A percentile compares a stretch with the other conserved stretches of the same genome.
Conservation (phyloP, 108 stramenopile species). For the Cyclotella cryptica region DNA sequence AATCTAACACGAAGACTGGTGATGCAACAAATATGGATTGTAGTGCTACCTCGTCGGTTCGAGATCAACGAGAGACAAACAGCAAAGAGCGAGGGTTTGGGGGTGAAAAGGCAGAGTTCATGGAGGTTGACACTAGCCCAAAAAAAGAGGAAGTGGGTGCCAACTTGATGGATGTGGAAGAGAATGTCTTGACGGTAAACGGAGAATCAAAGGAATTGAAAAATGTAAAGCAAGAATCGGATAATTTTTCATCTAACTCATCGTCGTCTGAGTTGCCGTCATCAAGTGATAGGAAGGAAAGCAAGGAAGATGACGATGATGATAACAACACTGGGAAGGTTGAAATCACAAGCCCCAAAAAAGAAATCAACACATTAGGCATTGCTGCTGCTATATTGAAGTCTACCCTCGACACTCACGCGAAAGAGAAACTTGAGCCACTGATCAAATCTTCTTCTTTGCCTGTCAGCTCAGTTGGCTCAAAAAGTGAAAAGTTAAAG, state of each 20-base stretch:
- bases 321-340: neutral
- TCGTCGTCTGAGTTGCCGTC: neutral
- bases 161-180: neutral
- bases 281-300: neutral
- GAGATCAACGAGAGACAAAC: neutral
- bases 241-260: neutral
- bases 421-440: neutral
- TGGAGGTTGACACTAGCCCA: neutral
- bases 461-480: too few species aligned
- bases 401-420: neutral
- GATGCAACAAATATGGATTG: neutral
- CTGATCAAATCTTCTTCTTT: neutral
- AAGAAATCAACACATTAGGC: neutral
- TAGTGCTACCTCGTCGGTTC: too few species aligned
- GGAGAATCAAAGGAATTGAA: neutral
- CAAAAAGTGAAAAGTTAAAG: too few species aligned
- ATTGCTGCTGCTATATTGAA: neutral
- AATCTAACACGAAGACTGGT: neutral
- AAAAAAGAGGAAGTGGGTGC: neutral
- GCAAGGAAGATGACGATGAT: neutral
- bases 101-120: neutral
- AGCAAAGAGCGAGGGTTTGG: neutral
- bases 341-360: neutral
- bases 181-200: neutral
- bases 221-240: neutral